Evolutionary conservation across 108 stramenopile genomes (phyloP).

Genomic region (Licmophora abbreviata): DNA sequence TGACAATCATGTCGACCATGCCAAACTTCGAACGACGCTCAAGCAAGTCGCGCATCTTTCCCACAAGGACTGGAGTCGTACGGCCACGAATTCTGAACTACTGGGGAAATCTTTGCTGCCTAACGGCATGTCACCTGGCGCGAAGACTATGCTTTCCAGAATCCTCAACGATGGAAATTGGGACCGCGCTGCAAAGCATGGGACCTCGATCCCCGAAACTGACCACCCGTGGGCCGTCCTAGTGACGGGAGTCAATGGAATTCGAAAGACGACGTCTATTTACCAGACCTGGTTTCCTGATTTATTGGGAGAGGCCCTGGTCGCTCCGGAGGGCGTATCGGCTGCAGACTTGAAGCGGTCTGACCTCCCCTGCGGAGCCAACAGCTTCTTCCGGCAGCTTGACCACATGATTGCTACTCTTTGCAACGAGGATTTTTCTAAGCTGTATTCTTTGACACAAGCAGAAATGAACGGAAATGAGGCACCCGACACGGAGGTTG

Average conservation of each 20-base stretch:
- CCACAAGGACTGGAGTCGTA: conserved; percentile 65
- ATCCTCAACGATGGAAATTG: conserved; percentile 76
- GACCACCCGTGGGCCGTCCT: conserved; percentile 70
- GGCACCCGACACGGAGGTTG: conserved; percentile 31
- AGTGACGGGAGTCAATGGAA: conserved; percentile 86
- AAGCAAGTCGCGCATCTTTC: conserved; percentile 49
- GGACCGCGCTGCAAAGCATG: conserved; percentile 44
- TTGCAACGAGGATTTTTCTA: conserved; percentile 69
- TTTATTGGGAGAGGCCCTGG: conserved; percentile 57
- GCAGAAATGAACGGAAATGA: conserved; percentile 20
- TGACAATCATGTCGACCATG: conserved; percentile 30
- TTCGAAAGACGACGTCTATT: conserved; percentile 78
- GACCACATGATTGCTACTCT: conserved; percentile 83
- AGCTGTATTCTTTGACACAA: conserved; percentile 52
- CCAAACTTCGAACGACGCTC: conserved; percentile 24
- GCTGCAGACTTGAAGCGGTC: conserved; percentile 2
- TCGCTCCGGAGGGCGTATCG: conserved; percentile 15
- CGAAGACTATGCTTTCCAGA: conserved; percentile 34
- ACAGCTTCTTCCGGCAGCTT: conserved; percentile 81
- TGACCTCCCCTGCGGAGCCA: conserved; percentile 39
- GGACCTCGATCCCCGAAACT: conserved; percentile 3
- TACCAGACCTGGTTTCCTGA: conserved; percentile 77
- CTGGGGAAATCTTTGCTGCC: conserved; percentile 29
- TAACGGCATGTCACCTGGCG: neutral
- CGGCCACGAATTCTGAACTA: conserved; percentile 31